phyloP scores from a whole-genome alignment of 345 rosid genomes.

The Atalantia buxifolia region DNA sequence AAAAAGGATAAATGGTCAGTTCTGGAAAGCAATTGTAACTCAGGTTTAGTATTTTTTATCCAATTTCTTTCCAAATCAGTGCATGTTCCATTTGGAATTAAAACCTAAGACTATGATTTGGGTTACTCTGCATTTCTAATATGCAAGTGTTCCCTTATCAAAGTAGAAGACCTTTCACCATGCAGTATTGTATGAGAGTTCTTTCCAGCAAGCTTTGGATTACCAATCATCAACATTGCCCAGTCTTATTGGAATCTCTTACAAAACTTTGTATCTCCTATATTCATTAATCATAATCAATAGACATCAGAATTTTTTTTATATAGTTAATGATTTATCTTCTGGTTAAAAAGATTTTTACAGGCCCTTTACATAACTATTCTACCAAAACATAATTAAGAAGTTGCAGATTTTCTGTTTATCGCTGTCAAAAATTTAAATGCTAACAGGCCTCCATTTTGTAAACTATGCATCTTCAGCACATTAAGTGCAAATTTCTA shows the following conservation, averaged over 20 bases:
- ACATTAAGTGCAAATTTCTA: not conserved
- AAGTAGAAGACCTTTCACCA: not conserved
- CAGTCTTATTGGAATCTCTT: not conserved
- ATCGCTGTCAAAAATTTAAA: not conserved
- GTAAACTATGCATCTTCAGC: slow-evolving; percentile 1
- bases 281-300: not conserved
- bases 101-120: not conserved
- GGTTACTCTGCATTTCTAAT: not conserved
- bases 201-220: not conserved
- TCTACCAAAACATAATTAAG: not conserved
- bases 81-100: not conserved
- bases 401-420: not conserved
- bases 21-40: not conserved
- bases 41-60: not conserved
- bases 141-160: not conserved
- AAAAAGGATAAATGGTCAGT: not conserved
- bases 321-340: not conserved
- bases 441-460: not conserved
- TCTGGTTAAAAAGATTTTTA: not conserved
- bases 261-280: not conserved
- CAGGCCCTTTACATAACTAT: not conserved
- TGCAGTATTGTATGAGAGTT: not conserved
- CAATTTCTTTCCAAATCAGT: not conserved
- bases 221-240: not conserved
- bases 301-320: not conserved